These are phyloP conservation scores for Tulasnella sp. DNA, from an alignment of 768 basidiomycete genomes.

Conservation along the genomic window DNA sequence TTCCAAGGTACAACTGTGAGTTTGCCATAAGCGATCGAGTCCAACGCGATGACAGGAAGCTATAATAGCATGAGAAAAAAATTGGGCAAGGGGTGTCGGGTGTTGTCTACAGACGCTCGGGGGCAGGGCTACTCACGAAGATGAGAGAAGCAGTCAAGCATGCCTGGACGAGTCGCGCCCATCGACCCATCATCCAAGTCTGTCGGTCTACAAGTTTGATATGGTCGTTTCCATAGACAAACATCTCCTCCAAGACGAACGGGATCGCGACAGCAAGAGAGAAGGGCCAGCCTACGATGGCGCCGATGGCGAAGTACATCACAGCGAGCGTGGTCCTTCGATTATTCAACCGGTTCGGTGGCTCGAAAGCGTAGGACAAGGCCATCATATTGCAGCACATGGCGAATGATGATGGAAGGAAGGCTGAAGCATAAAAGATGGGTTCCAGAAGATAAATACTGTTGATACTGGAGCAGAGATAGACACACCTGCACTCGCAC, in stretches of 20 bases:
- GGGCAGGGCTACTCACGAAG: conserved; percentile 38
- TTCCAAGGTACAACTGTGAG: conserved; percentile 80
- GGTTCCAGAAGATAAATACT: not conserved
- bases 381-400: conserved; percentile 84
- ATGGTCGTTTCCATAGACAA: conserved; percentile 58
- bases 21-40: conserved; percentile 78
- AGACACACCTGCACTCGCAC: conserved; percentile 62
- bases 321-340: conserved; percentile 55
- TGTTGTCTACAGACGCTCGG: not conserved
- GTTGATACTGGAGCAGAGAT: not conserved
- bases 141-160: conserved; percentile 48
- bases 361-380: conserved; percentile 52
- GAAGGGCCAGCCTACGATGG: conserved; percentile 95
- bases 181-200: conserved; percentile 52
- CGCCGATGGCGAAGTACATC: conserved; percentile 63
- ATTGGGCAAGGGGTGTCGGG: not conserved
- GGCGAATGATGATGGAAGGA: conserved; percentile 90
- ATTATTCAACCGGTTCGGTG: conserved; percentile 41
- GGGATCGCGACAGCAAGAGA: conserved; percentile 78
- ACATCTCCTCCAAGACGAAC: conserved; percentile 82
- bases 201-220: conserved; percentile 36
- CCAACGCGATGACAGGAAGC: conserved; percentile 75
- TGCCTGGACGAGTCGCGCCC: conserved; percentile 43
- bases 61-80: conserved; percentile 27
- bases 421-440: conserved; percentile 39